phyloP scores from a whole-genome alignment of 805 yeast species.

The Yarrowia phangngaensis region DNA sequence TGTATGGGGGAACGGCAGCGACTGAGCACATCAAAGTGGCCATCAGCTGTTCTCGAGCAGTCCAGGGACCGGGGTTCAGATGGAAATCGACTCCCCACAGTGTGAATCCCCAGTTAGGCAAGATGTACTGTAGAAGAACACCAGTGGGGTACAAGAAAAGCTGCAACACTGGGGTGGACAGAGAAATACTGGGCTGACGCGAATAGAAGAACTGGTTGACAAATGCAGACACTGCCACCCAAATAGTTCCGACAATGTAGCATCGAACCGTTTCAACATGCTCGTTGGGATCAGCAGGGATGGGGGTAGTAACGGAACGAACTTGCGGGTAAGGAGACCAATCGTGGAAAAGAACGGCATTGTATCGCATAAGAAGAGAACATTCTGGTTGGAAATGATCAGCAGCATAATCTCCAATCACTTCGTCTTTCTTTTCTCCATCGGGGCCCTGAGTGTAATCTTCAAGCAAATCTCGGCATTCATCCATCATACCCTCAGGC shows the following conservation, averaged over 20 bases:
- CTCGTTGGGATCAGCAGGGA: conserved; percentile 46
- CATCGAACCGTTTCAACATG: conserved; percentile 52
- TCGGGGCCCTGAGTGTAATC: conserved; percentile 14
- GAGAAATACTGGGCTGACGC: conserved; percentile 52
- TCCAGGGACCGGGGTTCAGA: conserved; percentile 61
- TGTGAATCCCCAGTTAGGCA: conserved; percentile 49
- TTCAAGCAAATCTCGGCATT: conserved; percentile 15
- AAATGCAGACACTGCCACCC: conserved; percentile 54
- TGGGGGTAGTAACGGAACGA: conserved; percentile 51
- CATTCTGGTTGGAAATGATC: conserved; percentile 4
- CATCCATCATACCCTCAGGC: conserved; percentile 16
- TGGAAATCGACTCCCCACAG: conserved; percentile 43
- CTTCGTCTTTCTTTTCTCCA: conserved; percentile 20
- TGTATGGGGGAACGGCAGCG: conserved; percentile 30
- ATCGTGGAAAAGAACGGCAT: conserved; percentile 44
- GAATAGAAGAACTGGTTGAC: conserved; percentile 57
- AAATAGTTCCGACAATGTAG: conserved; percentile 50
- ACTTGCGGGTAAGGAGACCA: conserved; percentile 61
- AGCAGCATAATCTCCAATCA: conserved; percentile 13
- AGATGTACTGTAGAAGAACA: conserved; percentile 41
- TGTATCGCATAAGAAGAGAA: conserved; percentile 33
- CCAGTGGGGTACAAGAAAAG: conserved; percentile 62
- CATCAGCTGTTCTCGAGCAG: conserved; percentile 58
- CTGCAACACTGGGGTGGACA: conserved; percentile 54
- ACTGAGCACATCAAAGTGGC: conserved; percentile 36